phyloP scores from a whole-genome alignment of 352 stramenopile species.

The Nothophytophthora sp. region DNA sequence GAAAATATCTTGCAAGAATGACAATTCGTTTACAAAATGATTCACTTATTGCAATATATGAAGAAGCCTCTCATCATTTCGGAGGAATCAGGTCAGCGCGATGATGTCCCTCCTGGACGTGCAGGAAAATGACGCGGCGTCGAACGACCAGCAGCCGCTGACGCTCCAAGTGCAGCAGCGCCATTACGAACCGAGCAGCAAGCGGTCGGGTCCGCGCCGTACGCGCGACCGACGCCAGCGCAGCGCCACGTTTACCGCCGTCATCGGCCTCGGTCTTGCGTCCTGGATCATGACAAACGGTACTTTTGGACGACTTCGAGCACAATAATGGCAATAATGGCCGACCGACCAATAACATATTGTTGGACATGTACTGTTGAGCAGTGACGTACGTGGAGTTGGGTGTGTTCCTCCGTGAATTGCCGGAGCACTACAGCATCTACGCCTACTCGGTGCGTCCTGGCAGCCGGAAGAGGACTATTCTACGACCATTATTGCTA shows the following conservation, averaged over 20 bases:
- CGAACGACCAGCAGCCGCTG: constrained; percentile 6
- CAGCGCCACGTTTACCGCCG: constrained; percentile 41
- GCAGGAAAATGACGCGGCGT: no score
- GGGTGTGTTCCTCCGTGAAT: constrained; percentile 49
- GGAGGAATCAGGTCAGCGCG: no score
- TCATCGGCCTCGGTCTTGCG: constrained; percentile 55
- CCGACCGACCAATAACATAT: not conserved
- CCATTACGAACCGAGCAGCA: not conserved
- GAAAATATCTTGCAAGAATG: no score
- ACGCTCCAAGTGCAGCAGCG: constrained; percentile 1
- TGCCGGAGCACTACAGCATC: constrained; percentile 67
- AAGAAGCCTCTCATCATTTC: no score
- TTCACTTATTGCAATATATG: no score
- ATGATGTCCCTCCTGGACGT: no score
- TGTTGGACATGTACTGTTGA: not conserved
- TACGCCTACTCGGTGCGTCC: constrained; percentile 60
- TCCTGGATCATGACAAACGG: constrained; percentile 77
- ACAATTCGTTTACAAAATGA: no score
- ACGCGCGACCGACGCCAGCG: constrained; percentile 11
- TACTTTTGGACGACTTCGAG: constrained; percentile 5
- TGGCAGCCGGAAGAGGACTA: not conserved
- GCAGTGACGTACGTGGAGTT: constrained; percentile 61
- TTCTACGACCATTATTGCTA: not conserved
- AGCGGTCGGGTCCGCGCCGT: not conserved
- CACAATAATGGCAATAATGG: constrained; percentile 1